These are phyloP conservation scores for Solanum okadae DNA, from an alignment of 257 asterid genomes.

Conservation along the genomic window DNA sequence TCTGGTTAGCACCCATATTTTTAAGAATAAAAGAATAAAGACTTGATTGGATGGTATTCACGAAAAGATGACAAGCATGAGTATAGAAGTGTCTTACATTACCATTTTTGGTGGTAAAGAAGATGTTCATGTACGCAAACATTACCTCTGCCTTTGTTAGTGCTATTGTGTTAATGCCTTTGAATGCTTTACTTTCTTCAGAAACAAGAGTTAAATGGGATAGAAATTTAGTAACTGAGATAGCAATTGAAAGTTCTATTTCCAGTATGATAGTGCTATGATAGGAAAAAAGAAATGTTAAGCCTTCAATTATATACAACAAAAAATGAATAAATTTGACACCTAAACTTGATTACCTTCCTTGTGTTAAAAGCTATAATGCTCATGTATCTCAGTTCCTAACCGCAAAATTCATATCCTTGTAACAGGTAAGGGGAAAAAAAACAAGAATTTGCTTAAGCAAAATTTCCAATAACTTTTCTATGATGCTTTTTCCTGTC, in stretches of 20 bases:
- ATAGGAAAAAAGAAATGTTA: background rate
- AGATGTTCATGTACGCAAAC: background rate
- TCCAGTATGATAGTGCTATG: background rate
- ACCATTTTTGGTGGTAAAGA: background rate
- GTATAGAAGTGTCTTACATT: background rate
- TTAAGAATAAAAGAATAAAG: too few species aligned
- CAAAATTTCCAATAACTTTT: slow-evolving; percentile 46
- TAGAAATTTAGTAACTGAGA: background rate
- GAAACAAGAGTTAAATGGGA: background rate
- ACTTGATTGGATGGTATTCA: too few species aligned
- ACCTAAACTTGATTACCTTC: background rate
- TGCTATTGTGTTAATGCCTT: background rate
- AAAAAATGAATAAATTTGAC: slow-evolving; percentile 21
- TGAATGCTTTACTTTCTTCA: background rate
- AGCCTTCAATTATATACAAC: background rate
- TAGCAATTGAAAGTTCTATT: background rate
- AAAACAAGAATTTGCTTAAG: slow-evolving; percentile 3
- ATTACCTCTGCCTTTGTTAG: background rate
- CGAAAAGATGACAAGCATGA: background rate
- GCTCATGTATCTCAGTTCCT: slow-evolving; percentile 21
- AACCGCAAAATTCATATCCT: slow-evolving; percentile 3
- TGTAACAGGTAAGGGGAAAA: slow-evolving; percentile 20
- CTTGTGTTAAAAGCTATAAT: slow-evolving; percentile 6
- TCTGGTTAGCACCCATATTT: too few species aligned
- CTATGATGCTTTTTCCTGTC: slow-evolving; percentile 53